A percentile compares a stretch with the other conserved stretches of the same genome.
Evolutionary conservation across 2,329 filamentous ascomycete species (phyloP).

Genomic region (Sporothrix pallida): DNA sequence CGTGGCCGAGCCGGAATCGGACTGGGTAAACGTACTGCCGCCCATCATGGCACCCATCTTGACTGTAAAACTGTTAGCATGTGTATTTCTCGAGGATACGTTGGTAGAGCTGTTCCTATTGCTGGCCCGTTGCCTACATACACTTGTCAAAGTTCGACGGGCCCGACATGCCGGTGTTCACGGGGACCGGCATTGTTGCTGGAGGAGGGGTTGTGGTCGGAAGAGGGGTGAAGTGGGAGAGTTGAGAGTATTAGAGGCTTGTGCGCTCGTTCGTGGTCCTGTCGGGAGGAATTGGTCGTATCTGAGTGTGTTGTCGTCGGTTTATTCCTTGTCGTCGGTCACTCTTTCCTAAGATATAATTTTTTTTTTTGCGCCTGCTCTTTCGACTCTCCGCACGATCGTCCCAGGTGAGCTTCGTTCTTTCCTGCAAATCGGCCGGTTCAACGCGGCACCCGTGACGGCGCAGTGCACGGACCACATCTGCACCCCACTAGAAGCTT

Average conservation of each 20-base stretch:
- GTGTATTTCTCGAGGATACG: not conserved
- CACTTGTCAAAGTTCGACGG: conserved; percentile 62
- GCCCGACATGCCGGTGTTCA: conserved; percentile 46
- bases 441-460: conserved; percentile 30
- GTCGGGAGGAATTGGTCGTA: conserved; percentile 13
- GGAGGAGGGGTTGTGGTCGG: not conserved
- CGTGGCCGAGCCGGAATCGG: not conserved
- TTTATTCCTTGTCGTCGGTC: not conserved
- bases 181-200: conserved; percentile 45
- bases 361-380: not conserved
- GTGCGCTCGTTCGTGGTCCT: not conserved
- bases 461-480: conserved; percentile 33
- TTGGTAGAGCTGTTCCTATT: not conserved
- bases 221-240: not conserved
- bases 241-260: not conserved
- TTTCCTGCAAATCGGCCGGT: conserved; percentile 24
- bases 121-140: conserved; percentile 43
- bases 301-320: not conserved
- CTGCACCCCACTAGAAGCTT: conserved; percentile 25
- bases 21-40: conserved; percentile 71
- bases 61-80: conserved; percentile 60
- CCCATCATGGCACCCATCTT: conserved; percentile 99
- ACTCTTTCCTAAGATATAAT: not conserved
- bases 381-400: conserved; percentile 14
- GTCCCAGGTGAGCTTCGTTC: conserved; percentile 17